These are phyloP conservation scores for Penicillium vulpinum DNA, from an alignment of 2,329 filamentous ascomycete species.

Conservation along the genomic window DNA sequence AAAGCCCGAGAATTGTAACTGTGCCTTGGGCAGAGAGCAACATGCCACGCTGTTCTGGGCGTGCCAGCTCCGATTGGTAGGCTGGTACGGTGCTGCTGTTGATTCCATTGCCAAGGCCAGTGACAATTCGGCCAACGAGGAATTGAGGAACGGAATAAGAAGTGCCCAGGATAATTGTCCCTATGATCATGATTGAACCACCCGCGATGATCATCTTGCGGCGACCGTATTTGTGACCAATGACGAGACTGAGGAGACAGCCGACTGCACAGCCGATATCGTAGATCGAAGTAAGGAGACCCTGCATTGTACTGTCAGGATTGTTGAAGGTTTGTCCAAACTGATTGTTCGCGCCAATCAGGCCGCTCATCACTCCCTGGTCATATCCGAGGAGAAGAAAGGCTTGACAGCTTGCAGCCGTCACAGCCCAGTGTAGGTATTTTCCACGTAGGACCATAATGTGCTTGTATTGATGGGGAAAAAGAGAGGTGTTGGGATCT, in stretches of 20 bases:
- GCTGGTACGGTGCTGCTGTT: constrained; percentile 25
- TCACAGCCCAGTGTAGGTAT: constrained; percentile 25
- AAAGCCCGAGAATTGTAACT: constrained; percentile 49
- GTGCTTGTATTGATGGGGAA: background rate
- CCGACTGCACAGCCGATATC: constrained; percentile 37
- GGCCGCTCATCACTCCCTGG: constrained; percentile 47
- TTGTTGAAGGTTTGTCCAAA: constrained; percentile 42
- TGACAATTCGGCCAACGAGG: constrained; percentile 49
- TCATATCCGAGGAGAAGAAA: constrained; percentile 27
- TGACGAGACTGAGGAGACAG: constrained; percentile 34
- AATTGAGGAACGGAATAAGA: constrained; percentile 46
- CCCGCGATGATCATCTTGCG: constrained; percentile 46
- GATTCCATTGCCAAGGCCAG: constrained; percentile 41
- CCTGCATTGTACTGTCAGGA: constrained; percentile 41
- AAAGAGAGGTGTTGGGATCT: background rate
- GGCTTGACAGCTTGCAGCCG: constrained; percentile 25
- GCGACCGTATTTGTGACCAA: constrained; percentile 47
- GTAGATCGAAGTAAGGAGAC: constrained; percentile 30
- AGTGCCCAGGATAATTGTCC: constrained; percentile 44
- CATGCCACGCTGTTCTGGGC: constrained; percentile 19
- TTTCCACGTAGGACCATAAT: constrained; percentile 20
- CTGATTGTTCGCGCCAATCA: constrained; percentile 47
- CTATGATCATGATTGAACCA: constrained; percentile 47
- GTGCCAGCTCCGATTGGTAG: constrained; percentile 22
- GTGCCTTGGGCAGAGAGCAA: constrained; percentile 24